Conservation (phyloP, 495 filamentous ascomycete species). For the Amphirosellinia nigrospora region DNA sequence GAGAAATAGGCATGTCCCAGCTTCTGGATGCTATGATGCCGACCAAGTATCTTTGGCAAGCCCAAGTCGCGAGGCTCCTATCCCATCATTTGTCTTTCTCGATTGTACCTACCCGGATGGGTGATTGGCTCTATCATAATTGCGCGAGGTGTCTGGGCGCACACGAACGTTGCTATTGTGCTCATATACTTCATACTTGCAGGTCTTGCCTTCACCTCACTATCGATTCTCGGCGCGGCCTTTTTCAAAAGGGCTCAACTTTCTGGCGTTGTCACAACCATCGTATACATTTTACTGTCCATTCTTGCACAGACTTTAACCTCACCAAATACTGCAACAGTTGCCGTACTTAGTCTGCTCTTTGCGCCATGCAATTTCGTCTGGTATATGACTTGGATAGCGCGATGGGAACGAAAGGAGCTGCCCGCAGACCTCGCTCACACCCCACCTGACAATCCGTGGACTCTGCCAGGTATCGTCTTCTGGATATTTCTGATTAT, state of each 20-base stretch:
- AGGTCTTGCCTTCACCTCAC: slow-evolving; percentile 69
- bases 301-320: slow-evolving; percentile 71
- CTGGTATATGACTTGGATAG: slow-evolving; percentile 71
- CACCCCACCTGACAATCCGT: slow-evolving; percentile 64
- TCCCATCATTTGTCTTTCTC: slow-evolving; percentile 73
- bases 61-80: slow-evolving; percentile 69
- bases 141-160: slow-evolving; percentile 64
- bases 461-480: slow-evolving; percentile 66
- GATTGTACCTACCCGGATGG: slow-evolving; percentile 71
- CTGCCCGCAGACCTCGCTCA: slow-evolving; percentile 61
- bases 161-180: slow-evolving; percentile 64
- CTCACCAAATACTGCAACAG: slow-evolving; percentile 60
- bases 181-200: slow-evolving; percentile 67
- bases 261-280: slow-evolving; percentile 70
- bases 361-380: slow-evolving; percentile 82
- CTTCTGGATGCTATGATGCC: slow-evolving; percentile 85
- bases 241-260: slow-evolving; percentile 83
- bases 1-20: slow-evolving; percentile 79
- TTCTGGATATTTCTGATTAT: slow-evolving; percentile 72
- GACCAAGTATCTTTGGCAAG: slow-evolving; percentile 66
- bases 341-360: slow-evolving; percentile 68
- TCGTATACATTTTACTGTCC: slow-evolving; percentile 69
- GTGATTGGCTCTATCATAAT: slow-evolving; percentile 69
- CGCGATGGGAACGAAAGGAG: slow-evolving; percentile 66
- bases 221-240: slow-evolving; percentile 71